A percentile compares a stretch with the other conserved stretches of the same genome.
These are phyloP conservation scores for Hymenoscyphus linearis DNA, from an alignment of 2,329 filamentous ascomycete genomes.

Conservation along the genomic window DNA sequence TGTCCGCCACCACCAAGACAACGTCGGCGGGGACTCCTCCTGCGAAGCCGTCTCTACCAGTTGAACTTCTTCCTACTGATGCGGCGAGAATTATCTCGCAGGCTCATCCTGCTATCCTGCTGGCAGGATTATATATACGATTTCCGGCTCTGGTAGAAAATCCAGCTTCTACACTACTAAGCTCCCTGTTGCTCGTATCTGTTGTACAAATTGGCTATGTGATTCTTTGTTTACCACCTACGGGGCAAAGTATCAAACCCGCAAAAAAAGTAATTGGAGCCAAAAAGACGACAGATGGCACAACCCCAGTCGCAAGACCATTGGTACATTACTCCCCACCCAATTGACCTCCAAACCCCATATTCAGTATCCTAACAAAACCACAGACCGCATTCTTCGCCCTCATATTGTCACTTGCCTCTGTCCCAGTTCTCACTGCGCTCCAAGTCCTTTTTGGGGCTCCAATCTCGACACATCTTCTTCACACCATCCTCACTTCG, in stretches of 20 bases:
- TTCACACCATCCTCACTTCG: conserved; percentile 74
- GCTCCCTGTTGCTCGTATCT: conserved; percentile 56
- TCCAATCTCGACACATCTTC: conserved; percentile 74
- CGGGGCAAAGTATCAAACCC: conserved; percentile 41
- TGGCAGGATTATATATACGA: conserved; percentile 55
- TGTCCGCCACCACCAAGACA: conserved; percentile 19
- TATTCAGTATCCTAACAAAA: neutral
- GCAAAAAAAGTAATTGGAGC: conserved; percentile 46
- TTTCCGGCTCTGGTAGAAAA: conserved; percentile 66
- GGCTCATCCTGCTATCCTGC: conserved; percentile 62
- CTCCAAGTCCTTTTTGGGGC: conserved; percentile 82
- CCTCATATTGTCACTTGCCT: conserved; percentile 47
- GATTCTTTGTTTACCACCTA: conserved; percentile 58
- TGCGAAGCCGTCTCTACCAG: conserved; percentile 24
- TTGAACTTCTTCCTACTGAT: conserved; percentile 29
- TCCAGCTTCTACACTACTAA: conserved; percentile 59
- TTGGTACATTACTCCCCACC: conserved; percentile 9
- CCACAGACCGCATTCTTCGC: conserved; percentile 65
- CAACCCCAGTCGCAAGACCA: conserved; percentile 6
- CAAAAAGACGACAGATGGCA: conserved; percentile 40
- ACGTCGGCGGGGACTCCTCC: conserved; percentile 10
- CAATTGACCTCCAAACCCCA: neutral
- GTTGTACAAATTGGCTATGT: conserved; percentile 60
- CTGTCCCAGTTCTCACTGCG: conserved; percentile 47
- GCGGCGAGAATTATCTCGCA: conserved; percentile 53